Conservation (phyloP, 1,139 yeast species). For the Kodamaea suecica region DNA sequence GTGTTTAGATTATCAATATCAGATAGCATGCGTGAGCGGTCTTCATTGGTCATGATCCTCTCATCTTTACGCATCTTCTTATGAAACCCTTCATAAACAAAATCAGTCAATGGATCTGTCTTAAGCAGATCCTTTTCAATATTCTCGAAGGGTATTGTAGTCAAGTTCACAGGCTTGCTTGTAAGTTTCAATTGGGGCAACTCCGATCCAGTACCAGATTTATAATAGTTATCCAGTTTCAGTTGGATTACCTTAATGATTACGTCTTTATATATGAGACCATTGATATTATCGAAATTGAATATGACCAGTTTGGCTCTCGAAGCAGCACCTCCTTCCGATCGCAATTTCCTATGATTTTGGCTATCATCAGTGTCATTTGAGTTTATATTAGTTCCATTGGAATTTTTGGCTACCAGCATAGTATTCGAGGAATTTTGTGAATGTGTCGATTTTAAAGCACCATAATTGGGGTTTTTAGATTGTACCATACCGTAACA, state of each 20-base stretch:
- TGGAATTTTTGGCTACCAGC: not conserved
- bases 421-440: not conserved
- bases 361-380: too few species aligned
- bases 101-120: conserved; percentile 46
- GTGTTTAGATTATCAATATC: conserved; percentile 51
- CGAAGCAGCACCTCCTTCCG: conserved; percentile 16
- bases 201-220: not conserved
- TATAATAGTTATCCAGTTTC: conserved; percentile 1
- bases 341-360: conserved; percentile 20
- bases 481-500: not conserved
- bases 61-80: conserved; percentile 66
- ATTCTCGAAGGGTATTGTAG: not conserved
- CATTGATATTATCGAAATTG: conserved; percentile 32
- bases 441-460: not conserved
- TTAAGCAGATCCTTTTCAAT: not conserved
- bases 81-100: conserved; percentile 49
- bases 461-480: not conserved
- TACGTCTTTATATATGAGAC: conserved; percentile 23
- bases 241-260: conserved; percentile 13
- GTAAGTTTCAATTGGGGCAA: not conserved
- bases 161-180: not conserved
- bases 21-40: conserved; percentile 45
- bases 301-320: conserved; percentile 19
- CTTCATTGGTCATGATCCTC: conserved; percentile 56
- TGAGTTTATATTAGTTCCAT: too few species aligned